Evolutionary conservation across 345 rosid species (phyloP), one percentile per base, ranked within the genome.

Genomic region (Trapa bicornis): DNA sequence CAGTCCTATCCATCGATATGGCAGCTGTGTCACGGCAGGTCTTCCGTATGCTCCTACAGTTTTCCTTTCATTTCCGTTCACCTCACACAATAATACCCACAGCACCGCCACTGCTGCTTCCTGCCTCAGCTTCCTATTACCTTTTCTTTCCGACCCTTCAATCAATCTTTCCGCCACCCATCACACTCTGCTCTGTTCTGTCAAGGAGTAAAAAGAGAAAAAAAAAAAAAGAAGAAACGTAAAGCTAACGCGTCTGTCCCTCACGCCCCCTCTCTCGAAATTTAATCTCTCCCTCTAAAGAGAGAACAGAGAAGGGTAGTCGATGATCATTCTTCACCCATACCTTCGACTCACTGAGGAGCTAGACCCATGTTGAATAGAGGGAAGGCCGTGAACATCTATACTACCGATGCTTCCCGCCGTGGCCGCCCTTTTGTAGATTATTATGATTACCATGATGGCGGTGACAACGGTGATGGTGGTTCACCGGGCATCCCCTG

Each of bases 321-420:
- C 60, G 1, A 57, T 15, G 15, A 10, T 17, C 36, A 22, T 47
- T 54, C 47, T 37, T 22, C 29, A 22, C 32, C 50, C n/a, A 37
- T 53, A 36, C n/a, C 64, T 38, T 52, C 16, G 22, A 42, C 67
- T 66, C n/a, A 5, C 37, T 53, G 53, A 50, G 17, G 54, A 53
- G 38, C 67, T 16, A 7, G 66, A 33, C 32, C 75, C 56, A 92
- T 89, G 97, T 88, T 77, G 81, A 96, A 89, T 66, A 85, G 92
- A 80, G 98, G 97, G 16, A 92, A 88, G 75, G 89, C 80, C 37
- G 86, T 88, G 77, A 89, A 81, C 74, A 72, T 76, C 14, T 84
- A 74, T 69, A 67, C 42, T 69, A 67, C 42, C 70, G 78, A 66
- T 47, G 84, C 73, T 45, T 13, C 48, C 48, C 5, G 48, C n/a